phyloP scores from a whole-genome alignment of 352 stramenopile genomes.

The Globisporangium recalcitrans region DNA sequence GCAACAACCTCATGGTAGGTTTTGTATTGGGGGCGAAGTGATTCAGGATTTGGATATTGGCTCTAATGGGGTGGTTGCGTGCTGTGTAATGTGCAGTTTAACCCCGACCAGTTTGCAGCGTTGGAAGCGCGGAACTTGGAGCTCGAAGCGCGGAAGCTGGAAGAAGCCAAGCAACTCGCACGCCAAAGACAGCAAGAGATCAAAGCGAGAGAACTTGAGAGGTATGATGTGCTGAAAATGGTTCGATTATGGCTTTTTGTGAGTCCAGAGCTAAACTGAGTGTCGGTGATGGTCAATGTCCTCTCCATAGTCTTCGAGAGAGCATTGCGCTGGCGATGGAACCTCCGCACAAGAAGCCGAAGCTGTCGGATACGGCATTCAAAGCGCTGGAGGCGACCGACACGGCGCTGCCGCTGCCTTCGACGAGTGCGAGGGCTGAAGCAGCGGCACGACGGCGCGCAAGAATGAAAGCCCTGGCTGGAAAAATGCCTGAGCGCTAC shows the following conservation, averaged over 20 bases:
- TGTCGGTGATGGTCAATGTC: too few species aligned
- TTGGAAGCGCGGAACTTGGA: conserved; percentile 6
- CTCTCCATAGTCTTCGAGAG: conserved; percentile 17
- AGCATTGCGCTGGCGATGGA: conserved; percentile 16
- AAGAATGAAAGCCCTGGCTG: conserved; percentile 7
- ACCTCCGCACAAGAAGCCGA: conserved; percentile 35
- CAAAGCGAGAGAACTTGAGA: conserved; percentile 10
- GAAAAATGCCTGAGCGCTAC: not conserved
- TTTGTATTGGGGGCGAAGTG: not conserved
- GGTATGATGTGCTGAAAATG: conserved; percentile 4
- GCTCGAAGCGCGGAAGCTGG: conserved; percentile 19
- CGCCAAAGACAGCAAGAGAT: conserved; percentile 4
- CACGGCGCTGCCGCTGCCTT: not conserved
- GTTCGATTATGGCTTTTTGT: conserved; percentile 6
- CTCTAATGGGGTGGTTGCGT: not conserved
- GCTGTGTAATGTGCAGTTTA: not conserved
- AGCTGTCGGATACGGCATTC: conserved; percentile 27
- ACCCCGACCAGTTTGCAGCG: not conserved
- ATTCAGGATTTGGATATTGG: not conserved
- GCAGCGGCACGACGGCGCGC: not conserved
- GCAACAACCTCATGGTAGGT: conserved; percentile 66
- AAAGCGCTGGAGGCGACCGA: conserved; percentile 14
- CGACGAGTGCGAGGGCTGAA: not conserved
- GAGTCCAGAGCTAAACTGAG: not conserved
- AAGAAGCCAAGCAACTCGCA: conserved; percentile 5